phyloP scores from a whole-genome alignment of 1,284 basidiomycete species.

The Ustilago curta region DNA sequence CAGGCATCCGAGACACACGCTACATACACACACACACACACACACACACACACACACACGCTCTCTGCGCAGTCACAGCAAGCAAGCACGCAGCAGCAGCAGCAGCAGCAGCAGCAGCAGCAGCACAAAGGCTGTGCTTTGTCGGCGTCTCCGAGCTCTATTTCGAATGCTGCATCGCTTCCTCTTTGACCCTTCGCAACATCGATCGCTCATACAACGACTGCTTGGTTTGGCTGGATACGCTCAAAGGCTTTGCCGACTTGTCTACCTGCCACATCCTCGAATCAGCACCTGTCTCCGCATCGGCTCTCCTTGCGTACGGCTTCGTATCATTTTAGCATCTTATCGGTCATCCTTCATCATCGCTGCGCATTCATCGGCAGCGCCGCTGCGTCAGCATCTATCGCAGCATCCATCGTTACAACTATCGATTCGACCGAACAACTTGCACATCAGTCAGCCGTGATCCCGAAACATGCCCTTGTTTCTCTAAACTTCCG shows the following conservation, averaged over 20 bases:
- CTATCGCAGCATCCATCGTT: background rate
- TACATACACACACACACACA: background rate
- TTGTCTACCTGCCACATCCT: too few relatives aligned
- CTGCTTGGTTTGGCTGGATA: background rate
- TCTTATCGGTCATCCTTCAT: background rate
- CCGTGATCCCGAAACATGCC: background rate
- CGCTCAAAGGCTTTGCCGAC: background rate
- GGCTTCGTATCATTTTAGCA: background rate
- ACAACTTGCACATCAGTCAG: background rate
- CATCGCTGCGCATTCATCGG: background rate
- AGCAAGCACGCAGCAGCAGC: background rate
- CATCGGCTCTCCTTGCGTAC: background rate
- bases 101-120: background rate
- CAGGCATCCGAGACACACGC: background rate
- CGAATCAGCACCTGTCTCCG: too few relatives aligned
- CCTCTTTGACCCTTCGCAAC: too few relatives aligned
- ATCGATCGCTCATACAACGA: background rate
- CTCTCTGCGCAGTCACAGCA: background rate
- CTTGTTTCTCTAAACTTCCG: background rate
- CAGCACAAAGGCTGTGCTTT: background rate
- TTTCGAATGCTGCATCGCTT: too few relatives aligned
- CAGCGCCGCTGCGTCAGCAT: background rate
- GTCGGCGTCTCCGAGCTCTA: too few relatives aligned
- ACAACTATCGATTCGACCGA: background rate
- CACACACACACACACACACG: constrained; percentile 4